A percentile compares a stretch with the other conserved stretches of the same genome.
Conservation (phyloP, 768 basidiomycete species). For the Lyophyllum atratum region DNA sequence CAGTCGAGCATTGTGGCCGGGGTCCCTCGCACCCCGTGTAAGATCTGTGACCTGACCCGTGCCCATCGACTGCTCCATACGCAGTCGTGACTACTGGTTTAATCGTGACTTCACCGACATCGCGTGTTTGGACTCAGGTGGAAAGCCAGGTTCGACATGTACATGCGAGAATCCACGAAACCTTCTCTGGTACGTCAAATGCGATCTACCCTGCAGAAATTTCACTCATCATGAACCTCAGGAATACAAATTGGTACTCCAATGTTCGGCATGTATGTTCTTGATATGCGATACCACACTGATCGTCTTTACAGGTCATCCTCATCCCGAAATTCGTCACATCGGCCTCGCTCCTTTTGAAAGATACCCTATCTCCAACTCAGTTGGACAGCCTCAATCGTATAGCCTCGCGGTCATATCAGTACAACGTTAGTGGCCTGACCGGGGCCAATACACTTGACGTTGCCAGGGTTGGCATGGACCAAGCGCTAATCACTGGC, state of each 20-base stretch:
- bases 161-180: constrained; percentile 48
- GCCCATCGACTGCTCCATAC: too few species aligned
- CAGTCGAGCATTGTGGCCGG: too few species aligned
- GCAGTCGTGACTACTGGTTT: constrained; percentile 60
- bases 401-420: constrained; percentile 45
- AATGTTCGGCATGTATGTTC: constrained; percentile 35
- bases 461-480: constrained; percentile 64
- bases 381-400: constrained; percentile 37
- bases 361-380: constrained; percentile 32
- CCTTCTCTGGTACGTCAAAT: constrained; percentile 27
- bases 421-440: constrained; percentile 41
- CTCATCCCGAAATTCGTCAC: constrained; percentile 51
- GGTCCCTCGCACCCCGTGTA: too few species aligned
- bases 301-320: constrained; percentile 38
- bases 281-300: background rate
- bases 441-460: constrained; percentile 61
- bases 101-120: constrained; percentile 46
- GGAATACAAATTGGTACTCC: constrained; percentile 59
- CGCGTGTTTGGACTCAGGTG: constrained; percentile 49
- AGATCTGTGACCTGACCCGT: too few species aligned
- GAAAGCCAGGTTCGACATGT: constrained; percentile 35
- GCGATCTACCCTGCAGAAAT: background rate
- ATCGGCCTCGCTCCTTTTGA: constrained; percentile 48
- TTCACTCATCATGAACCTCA: background rate
- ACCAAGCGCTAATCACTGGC: constrained; percentile 41